Base-by-base conservation (phyloP, 2,329 filamentous ascomycete species). In the Ophiostoma triangulosporum region DNA sequence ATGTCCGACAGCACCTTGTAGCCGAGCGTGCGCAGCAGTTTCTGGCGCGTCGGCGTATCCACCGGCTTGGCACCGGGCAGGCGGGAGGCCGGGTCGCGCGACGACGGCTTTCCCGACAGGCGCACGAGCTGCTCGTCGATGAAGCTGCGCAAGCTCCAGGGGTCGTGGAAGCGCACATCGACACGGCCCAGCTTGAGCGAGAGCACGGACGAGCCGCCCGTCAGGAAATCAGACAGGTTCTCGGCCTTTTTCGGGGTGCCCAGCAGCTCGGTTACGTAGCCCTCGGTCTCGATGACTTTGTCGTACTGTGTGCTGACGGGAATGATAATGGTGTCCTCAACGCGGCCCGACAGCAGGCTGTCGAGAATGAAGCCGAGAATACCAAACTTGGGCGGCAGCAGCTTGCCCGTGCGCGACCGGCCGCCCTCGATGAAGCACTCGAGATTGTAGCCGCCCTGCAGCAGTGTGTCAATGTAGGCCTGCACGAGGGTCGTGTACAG, bases 401-500 rank as follows among this genome's bases (percentile, higher is more conserved):
- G 77, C 69, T 98, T 98, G 27, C 93, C 93, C 0, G 91, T 98
- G 51, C 93, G 76, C 31, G 90, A 96, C 17, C 93, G 78, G 1
- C 91, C 90, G 15, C 93, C 93, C 70, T 98, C 93, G 56, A 98
- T 94, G 62, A 98, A 98, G 66, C 93, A 98, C 67, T 96, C 91
- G 49, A 98, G 80, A 65, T 98, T 97, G 68, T 84, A 95, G 0
- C 93, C 93, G 58, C 88, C 83, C 63, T 93, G 87, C 3, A 98
- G 73, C 43, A 98, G 66, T 0, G 88, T 94, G 65, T 98, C 93
- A 61, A 98, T 89, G 63, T 98, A 98, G 6, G 89, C 80, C 67
- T 98, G 93, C 6, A 98, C 91, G n/a, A 97, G 74, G 0, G 90
- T 91, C 5, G 82, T 81, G 65, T 98, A 98, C 1, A 98, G 71